Percentiles rank a stretch among this genome's conserved stretches.
These are phyloP conservation scores for Citrus cavaleriei DNA, from an alignment of 345 rosid species.

Conservation along the genomic window DNA sequence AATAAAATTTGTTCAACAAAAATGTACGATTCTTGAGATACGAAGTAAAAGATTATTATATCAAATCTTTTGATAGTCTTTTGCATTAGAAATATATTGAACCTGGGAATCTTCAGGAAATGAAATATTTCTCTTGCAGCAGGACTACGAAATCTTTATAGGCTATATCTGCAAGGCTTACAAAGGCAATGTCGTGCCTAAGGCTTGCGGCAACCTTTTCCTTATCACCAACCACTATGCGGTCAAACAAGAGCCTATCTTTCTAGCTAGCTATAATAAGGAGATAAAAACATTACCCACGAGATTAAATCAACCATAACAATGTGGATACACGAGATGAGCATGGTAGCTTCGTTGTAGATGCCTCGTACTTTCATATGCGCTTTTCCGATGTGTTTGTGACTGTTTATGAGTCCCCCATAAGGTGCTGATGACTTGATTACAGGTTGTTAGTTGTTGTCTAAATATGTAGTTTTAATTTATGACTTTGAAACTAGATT, in stretches of 20 bases:
- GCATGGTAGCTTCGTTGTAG: conserved; percentile 17
- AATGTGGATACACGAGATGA: conserved; percentile 20
- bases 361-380: not conserved
- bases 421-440: no score
- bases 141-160: conserved; percentile 77
- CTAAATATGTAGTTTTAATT: no score
- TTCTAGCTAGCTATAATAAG: conserved; percentile 37
- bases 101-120: not conserved
- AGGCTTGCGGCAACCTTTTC: conserved; percentile 50
- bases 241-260: conserved; percentile 11
- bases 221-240: not conserved
- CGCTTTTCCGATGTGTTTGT: not conserved
- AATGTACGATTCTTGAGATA: not conserved
- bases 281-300: conserved; percentile 17
- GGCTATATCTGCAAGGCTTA: conserved; percentile 83
- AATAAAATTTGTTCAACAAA: not conserved
- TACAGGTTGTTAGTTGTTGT: no score
- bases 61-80: not conserved
- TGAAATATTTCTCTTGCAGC: conserved; percentile 5
- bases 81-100: not conserved
- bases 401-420: not conserved
- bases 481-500: no score
- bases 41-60: not conserved
- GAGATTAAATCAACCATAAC: conserved; percentile 19
- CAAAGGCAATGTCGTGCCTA: conserved; percentile 38